Conservation (phyloP, 2,329 filamentous ascomycete genomes). For the Hymenoscyphus occultus region DNA sequence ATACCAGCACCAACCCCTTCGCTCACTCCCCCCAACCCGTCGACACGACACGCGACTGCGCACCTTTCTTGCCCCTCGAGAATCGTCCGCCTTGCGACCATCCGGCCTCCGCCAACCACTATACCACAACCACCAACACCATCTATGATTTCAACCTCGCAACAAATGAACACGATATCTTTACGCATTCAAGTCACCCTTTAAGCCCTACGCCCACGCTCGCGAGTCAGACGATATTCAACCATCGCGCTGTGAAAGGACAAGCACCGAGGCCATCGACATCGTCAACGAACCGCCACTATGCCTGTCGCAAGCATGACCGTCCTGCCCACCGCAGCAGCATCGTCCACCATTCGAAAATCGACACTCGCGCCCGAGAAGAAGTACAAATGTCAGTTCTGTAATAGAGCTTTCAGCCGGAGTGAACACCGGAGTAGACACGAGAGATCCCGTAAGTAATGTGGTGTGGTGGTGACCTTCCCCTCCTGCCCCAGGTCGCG, state of each 20-base stretch:
- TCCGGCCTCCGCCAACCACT: conserved; percentile 36
- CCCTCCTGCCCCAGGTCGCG: conserved; percentile 29
- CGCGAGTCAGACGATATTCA: conserved; percentile 39
- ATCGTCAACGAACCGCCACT: conserved; percentile 28
- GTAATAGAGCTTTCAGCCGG: conserved; percentile 93
- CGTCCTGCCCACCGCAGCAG: conserved; percentile 62
- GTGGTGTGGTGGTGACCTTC: conserved; percentile 10
- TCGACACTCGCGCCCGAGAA: conserved; percentile 78
- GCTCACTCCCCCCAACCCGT: conserved; percentile 9
- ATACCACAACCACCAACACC: conserved; percentile 39
- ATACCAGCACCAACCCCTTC: conserved; percentile 15
- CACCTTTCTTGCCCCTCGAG: conserved; percentile 27
- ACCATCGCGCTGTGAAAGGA: conserved; percentile 36
- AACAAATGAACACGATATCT: conserved; percentile 52
- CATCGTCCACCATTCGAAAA: conserved; percentile 72
- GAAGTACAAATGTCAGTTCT: conserved; percentile 99
- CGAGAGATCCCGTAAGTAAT: conserved; percentile 91
- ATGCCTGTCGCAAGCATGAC: conserved; percentile 62
- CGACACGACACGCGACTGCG: conserved; percentile 24
- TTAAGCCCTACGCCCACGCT: conserved; percentile 60
- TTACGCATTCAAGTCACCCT: conserved; percentile 57
- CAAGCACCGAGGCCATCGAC: conserved; percentile 11
- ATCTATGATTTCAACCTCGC: conserved; percentile 54
- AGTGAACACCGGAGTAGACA: conserved; percentile 96
- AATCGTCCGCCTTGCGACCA: conserved; percentile 26